Base-by-base conservation (phyloP, 192 early-diverging fungal genomes). In the Coemansia sp. region DNA sequence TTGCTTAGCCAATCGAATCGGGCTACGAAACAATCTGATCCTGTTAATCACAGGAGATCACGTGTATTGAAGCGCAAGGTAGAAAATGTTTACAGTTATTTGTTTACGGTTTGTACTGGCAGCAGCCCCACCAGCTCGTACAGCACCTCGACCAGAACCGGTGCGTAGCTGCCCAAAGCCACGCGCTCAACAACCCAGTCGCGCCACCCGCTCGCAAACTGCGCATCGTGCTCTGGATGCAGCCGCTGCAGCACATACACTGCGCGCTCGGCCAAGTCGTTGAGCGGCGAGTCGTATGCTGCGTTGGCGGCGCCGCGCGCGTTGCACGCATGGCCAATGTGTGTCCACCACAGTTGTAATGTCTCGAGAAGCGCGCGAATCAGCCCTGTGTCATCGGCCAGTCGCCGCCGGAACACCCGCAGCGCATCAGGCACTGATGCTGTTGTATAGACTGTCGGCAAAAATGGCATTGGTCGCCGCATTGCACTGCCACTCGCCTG, bases 261-360 rank as follows among this genome's bases (percentile, higher is more conserved):
- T 2, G 78, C 78, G 5, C 78, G 67, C 62, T 80, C 78, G 7
- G 78, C 78, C 47, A 80, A 62, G 17, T 80, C 78, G 55, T 51
- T 57, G 55, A 75, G 37, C 22, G 72, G 73, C 65, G 68, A 66
- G 47, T 80, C 72, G 47, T 59, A 27, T 48, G 35, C 52, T n/a
- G 54, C 56, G n/a, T 43, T 38, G 43, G 24, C 62, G 17, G 56
- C 23, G 54, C 48, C 57, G 56, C 45, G 65, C 60, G 60, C 61
- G 43, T 47, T 39, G 51, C 45, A 48, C 32, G 50, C 55, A 37
- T 56, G 55, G 24, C 75, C 70, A 19, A 72, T 38, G 8, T 67
- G 68, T 45, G 41, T 32, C 75, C 75, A 76, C 75, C 75, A 76
- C 57, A 65, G 29, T 57, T 75, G 48, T 55, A 70, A 50, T 3